These are phyloP conservation scores for Kodamaea derodonti DNA, from an alignment of 1,139 yeast genomes.

Conservation along the genomic window DNA sequence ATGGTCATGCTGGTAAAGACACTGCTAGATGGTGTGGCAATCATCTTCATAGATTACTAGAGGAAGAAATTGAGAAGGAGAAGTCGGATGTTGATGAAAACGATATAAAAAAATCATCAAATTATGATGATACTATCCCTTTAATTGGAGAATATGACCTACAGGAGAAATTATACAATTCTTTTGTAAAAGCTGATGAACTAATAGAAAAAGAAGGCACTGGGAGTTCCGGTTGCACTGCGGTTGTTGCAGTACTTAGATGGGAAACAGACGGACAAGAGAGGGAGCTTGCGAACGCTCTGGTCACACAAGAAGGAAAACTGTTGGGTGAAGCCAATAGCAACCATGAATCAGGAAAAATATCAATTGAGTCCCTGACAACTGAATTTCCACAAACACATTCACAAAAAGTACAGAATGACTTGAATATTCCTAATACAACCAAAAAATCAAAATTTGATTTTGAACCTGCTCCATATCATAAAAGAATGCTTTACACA, in stretches of 20 bases:
- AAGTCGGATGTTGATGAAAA: constrained; percentile 8
- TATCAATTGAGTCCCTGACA: not conserved
- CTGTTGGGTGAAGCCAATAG: constrained; percentile 1
- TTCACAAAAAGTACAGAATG: not conserved
- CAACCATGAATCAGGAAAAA: constrained; percentile 4
- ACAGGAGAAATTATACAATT: constrained; percentile 51
- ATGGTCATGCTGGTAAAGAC: constrained; percentile 95
- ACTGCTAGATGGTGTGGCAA: constrained; percentile 97
- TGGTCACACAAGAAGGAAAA: not conserved
- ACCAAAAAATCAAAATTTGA: constrained; percentile 31
- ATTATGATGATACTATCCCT: constrained; percentile 13
- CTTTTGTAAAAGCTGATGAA: constrained; percentile 73
- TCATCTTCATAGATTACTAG: constrained; percentile 67
- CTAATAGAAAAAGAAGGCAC: constrained; percentile 55
- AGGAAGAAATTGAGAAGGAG: constrained; percentile 39
- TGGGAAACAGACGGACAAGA: constrained; percentile 57
- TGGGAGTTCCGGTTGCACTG: constrained; percentile 87
- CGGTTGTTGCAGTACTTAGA: constrained; percentile 86
- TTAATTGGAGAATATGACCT: constrained; percentile 21
- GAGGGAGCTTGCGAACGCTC: not conserved
- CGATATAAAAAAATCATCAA: constrained; percentile 4
- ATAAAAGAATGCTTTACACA: constrained; percentile 76
- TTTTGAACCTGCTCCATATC: constrained; percentile 42
- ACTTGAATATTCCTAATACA: too few relatives aligned
- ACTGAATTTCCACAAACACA: not conserved